Evolutionary conservation across 2,329 filamentous ascomycete species (phyloP).

Genomic region (Amesomyces nigricolor): DNA sequence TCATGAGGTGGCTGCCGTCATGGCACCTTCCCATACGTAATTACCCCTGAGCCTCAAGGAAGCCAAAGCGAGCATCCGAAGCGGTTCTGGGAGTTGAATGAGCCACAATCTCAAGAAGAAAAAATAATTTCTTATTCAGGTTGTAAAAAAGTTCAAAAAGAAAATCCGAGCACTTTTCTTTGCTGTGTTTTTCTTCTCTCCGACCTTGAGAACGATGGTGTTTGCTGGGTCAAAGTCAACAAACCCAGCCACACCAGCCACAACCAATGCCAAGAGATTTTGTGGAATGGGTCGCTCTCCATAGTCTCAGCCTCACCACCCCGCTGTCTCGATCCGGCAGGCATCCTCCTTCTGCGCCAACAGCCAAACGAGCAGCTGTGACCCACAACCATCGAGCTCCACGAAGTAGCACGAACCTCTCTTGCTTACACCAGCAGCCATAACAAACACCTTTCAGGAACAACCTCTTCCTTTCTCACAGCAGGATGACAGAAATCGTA

Average conservation of each 20-base stretch:
- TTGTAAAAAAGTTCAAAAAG: too few species aligned
- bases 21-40: too few species aligned
- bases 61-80: too few species aligned
- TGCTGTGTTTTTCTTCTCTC: too few species aligned
- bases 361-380: slow-evolving; percentile 6
- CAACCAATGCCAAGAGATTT: neutral
- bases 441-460: neutral
- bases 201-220: too few species aligned
- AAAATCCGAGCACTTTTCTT: too few species aligned
- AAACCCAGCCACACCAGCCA: slow-evolving; percentile 1
- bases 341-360: slow-evolving; percentile 1
- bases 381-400: slow-evolving; percentile 5
- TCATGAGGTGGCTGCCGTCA: too few species aligned
- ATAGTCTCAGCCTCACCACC: neutral
- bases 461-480: neutral
- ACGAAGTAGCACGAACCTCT: neutral
- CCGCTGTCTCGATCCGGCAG: slow-evolving; percentile 7
- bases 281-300: neutral
- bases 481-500: slow-evolving; percentile 42
- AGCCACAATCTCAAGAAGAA: too few species aligned
- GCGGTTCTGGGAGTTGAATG: too few species aligned
- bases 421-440: neutral
- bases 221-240: too few species aligned
- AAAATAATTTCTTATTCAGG: too few species aligned
- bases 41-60: too few species aligned